Percentiles rank a stretch among this genome's conserved stretches.
phyloP scores from a whole-genome alignment of 352 stramenopile genomes.

The Phytophthora kernoviae region DNA sequence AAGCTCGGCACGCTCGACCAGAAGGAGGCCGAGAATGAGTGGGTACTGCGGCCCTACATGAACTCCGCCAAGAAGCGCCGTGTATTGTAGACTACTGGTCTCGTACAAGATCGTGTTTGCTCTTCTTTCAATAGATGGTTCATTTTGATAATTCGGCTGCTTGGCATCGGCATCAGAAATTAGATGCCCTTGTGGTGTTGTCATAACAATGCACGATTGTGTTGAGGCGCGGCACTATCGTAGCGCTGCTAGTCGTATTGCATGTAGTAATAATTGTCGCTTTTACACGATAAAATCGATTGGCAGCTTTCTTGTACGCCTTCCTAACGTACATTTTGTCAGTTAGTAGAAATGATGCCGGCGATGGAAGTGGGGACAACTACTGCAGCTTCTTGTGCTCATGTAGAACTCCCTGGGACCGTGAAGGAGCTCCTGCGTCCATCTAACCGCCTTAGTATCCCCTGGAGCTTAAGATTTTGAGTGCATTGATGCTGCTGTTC shows the following conservation, averaged over 20 bases:
- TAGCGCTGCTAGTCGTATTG: neutral
- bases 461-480: slow-evolving; percentile 74
- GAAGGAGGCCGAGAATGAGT: slow-evolving; percentile 99
- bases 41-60: slow-evolving; percentile 99
- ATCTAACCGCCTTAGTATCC: slow-evolving; percentile 44
- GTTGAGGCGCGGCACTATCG: too few species aligned
- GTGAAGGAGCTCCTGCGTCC: slow-evolving; percentile 37
- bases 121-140: slow-evolving; percentile 45
- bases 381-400: slow-evolving; percentile 4
- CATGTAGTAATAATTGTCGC: neutral
- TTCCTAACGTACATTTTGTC: slow-evolving; percentile 2
- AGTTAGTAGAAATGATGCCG: slow-evolving; percentile 8
- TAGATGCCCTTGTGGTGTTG: too few species aligned
- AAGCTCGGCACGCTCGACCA: slow-evolving; percentile 98
- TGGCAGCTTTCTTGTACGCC: too few species aligned
- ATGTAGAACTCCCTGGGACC: slow-evolving; percentile 32
- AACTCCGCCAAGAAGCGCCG: slow-evolving; percentile 99
- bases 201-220: too few species aligned
- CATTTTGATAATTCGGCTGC: too few species aligned
- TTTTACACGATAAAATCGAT: too few species aligned
- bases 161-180: too few species aligned
- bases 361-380: slow-evolving; percentile 18
- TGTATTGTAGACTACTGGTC: slow-evolving; percentile 68
- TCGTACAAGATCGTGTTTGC: neutral
- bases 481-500: slow-evolving; percentile 64